These are phyloP conservation scores for Teratosphaeriaceae sp. DNA, from an alignment of 2,329 filamentous ascomycete genomes.

Conservation along the genomic window DNA sequence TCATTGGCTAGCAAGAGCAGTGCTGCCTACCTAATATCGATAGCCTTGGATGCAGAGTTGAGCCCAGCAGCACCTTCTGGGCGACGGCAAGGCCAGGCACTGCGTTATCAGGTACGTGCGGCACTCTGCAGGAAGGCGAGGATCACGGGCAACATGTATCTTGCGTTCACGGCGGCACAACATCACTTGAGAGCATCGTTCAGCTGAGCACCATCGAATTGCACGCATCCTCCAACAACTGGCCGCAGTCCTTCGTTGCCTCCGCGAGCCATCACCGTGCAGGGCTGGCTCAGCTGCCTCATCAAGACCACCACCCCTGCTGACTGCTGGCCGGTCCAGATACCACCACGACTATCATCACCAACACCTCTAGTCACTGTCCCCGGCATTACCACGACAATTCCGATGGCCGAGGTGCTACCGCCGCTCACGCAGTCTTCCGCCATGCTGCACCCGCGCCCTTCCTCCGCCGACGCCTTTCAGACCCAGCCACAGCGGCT, in stretches of 20 bases:
- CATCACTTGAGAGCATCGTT: too few relatives aligned
- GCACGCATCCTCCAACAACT: too few relatives aligned
- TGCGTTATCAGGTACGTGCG: conserved; percentile 1
- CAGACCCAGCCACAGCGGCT: conserved; percentile 31
- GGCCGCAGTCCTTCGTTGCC: too few relatives aligned
- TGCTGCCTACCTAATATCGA: neutral
- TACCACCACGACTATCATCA: conserved; percentile 12
- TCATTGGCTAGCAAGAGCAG: conserved; percentile 4
- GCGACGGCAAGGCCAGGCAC: neutral
- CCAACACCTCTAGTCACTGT: conserved; percentile 8
- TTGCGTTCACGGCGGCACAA: neutral
- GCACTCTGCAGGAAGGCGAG: neutral
- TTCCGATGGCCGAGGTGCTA: conserved; percentile 39
- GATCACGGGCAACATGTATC: too few relatives aligned
- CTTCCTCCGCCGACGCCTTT: conserved; percentile 42
- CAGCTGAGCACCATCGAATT: too few relatives aligned
- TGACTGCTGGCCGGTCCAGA: conserved; percentile 28
- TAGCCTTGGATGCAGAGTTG: neutral
- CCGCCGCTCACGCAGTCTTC: conserved; percentile 41
- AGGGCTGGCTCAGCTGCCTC: neutral
- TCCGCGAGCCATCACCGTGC: neutral
- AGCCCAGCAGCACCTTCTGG: neutral
- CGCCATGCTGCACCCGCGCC: conserved; percentile 41
- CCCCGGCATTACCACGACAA: conserved; percentile 16
- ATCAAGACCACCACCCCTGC: too few relatives aligned